These are phyloP conservation scores for Psilocybe sp. DNA, from an alignment of 768 basidiomycete genomes.

Conservation along the genomic window DNA sequence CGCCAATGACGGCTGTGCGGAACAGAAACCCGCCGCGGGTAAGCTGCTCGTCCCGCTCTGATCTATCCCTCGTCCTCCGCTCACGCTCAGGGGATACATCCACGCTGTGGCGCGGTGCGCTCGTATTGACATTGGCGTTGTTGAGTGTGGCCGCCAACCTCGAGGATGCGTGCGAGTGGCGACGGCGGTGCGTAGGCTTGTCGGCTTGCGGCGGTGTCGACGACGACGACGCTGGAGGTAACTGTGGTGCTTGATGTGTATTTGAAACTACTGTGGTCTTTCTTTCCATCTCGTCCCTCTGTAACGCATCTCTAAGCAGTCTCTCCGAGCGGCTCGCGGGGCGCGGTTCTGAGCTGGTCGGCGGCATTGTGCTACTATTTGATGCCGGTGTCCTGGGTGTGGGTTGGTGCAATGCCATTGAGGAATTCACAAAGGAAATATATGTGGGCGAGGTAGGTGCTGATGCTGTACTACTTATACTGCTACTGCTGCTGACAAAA, in stretches of 20 bases:
- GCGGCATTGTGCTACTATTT: background rate
- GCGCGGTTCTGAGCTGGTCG: conserved; percentile 18
- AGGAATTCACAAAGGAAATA: background rate
- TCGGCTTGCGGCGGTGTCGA: conserved; percentile 8
- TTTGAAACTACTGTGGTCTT: too few relatives aligned
- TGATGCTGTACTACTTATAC: background rate
- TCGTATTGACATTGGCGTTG: background rate
- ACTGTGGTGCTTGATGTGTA: conserved; percentile 14
- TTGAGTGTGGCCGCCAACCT: background rate
- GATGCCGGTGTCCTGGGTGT: background rate
- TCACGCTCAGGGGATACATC: conserved; percentile 15
- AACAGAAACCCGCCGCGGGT: conserved; percentile 27
- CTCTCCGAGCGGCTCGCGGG: conserved; percentile 52
- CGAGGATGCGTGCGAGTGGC: background rate
- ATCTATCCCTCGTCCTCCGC: conserved; percentile 1
- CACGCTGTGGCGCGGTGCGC: conserved; percentile 10
- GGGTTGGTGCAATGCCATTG: conserved; percentile 5
- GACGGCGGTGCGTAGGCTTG: background rate
- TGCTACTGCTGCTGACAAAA: conserved; percentile 2
- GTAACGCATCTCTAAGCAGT: conserved; percentile 54
- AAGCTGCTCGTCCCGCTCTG: conserved; percentile 12
- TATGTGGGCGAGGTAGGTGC: conserved; percentile 1
- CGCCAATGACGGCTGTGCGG: conserved; percentile 25
- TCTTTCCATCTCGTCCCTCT: conserved; percentile 38
- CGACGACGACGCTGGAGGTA: background rate